These are phyloP conservation scores for Microthyrium microscopicum DNA, from an alignment of 2,329 filamentous ascomycete species.

Conservation along the genomic window DNA sequence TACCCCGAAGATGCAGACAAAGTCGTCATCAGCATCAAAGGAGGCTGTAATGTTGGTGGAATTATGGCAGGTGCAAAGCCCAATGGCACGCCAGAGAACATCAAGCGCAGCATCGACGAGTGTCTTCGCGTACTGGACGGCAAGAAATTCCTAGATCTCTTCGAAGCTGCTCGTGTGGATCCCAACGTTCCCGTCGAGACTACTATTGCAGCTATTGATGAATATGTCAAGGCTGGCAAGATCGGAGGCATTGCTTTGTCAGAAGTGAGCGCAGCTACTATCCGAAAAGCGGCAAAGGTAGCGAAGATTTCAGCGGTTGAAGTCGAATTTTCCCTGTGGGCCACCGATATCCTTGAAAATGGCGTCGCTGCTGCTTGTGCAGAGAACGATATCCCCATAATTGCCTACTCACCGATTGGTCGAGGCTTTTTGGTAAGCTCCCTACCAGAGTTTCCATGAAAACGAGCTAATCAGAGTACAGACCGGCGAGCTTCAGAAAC, in stretches of 20 bases:
- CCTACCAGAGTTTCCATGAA: background rate
- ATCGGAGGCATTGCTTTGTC: constrained; percentile 29
- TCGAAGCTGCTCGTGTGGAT: constrained; percentile 29
- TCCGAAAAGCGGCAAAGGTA: constrained; percentile 32
- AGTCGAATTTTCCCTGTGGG: constrained; percentile 42
- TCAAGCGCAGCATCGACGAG: constrained; percentile 28
- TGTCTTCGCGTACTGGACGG: constrained; percentile 27
- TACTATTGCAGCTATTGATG: constrained; percentile 25
- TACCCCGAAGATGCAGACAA: constrained; percentile 34
- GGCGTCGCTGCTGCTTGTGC: constrained; percentile 39
- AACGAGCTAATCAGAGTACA: constrained; percentile 18
- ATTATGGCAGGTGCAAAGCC: constrained; percentile 20
- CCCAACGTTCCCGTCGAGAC: constrained; percentile 27
- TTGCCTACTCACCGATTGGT: constrained; percentile 59
- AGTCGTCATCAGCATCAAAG: constrained; percentile 34
- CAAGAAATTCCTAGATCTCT: constrained; percentile 32
- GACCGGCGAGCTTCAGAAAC: constrained; percentile 23
- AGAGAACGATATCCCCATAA: constrained; percentile 49
- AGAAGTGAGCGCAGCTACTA: constrained; percentile 28
- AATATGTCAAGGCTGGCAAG: constrained; percentile 24
- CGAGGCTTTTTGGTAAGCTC: constrained; percentile 31
- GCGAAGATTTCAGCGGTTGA: constrained; percentile 42
- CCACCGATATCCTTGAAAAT: constrained; percentile 39
- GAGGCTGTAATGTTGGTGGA: constrained; percentile 21
- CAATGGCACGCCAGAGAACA: constrained; percentile 26